A percentile compares a stretch with the other conserved stretches of the same genome.
These are phyloP conservation scores for Nigrospora osmanthi DNA, from an alignment of 2,329 filamentous ascomycete species.

Conservation along the genomic window DNA sequence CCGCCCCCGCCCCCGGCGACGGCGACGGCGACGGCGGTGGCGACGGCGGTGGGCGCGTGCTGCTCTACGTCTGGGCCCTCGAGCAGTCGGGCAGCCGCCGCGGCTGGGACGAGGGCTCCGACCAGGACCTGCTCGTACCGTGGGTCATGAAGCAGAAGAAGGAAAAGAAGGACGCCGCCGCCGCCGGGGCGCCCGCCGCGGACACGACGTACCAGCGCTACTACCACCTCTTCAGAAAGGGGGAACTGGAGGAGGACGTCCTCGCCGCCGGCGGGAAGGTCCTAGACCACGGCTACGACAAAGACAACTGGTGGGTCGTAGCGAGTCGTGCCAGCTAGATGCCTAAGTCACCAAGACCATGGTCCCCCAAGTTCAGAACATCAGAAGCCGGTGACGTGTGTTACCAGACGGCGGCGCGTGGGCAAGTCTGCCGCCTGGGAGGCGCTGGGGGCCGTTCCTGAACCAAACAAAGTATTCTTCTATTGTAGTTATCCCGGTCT, in stretches of 20 bases:
- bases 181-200: neutral
- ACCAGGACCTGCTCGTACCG: constrained; percentile 90
- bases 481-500: too few species aligned
- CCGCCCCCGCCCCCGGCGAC: too few species aligned
- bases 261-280: constrained; percentile 65
- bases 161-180: constrained; percentile 17
- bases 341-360: too few species aligned
- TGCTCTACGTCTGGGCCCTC: constrained; percentile 92
- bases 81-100: constrained; percentile 82
- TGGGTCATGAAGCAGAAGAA: constrained; percentile 63
- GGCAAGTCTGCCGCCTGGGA: too few species aligned
- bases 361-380: too few species aligned
- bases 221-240: constrained; percentile 85
- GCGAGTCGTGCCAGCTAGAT: constrained; percentile 24
- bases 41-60: constrained; percentile 55
- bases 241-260: constrained; percentile 80
- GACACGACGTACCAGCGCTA: constrained; percentile 73
- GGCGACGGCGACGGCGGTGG: neutral
- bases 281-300: constrained; percentile 81
- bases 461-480: too few species aligned
- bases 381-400: too few species aligned
- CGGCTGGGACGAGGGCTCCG: constrained; percentile 76
- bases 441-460: too few species aligned
- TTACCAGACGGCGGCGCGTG: too few species aligned
- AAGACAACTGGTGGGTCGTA: constrained; percentile 97